phyloP scores from a whole-genome alignment of 257 asterid genomes.

The Solanum boliviense region DNA sequence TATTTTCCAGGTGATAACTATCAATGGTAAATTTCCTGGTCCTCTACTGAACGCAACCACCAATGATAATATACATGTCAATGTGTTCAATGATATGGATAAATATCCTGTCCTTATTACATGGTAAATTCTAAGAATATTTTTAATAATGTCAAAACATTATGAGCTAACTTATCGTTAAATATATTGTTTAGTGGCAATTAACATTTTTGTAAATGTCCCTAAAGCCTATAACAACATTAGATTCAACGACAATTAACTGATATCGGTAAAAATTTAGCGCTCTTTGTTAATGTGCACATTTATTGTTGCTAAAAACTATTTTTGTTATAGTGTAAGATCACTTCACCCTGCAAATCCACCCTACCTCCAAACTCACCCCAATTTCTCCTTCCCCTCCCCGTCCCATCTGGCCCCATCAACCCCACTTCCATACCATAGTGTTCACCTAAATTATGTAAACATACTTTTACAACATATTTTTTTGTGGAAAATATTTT shows the following conservation, averaged over 20 bases:
- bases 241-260: too few species aligned
- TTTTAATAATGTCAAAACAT: too few species aligned
- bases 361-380: not conserved
- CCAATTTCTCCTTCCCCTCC: not conserved
- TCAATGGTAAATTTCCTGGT: slow-evolving; percentile 70
- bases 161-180: too few species aligned
- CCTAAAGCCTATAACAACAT: too few species aligned
- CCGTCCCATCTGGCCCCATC: not conserved
- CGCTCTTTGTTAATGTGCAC: not conserved
- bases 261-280: too few species aligned
- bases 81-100: slow-evolving; percentile 52
- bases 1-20: slow-evolving; percentile 47
- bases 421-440: not conserved
- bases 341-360: not conserved
- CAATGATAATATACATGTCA: slow-evolving; percentile 41
- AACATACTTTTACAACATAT: not conserved
- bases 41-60: slow-evolving; percentile 62
- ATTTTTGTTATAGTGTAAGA: too few species aligned
- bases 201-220: not conserved
- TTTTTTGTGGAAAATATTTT: too few species aligned
- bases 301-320: too few species aligned
- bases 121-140: slow-evolving; percentile 23
- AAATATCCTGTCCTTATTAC: slow-evolving; percentile 56
- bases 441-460: too few species aligned
- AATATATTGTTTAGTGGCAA: too few species aligned